phyloP scores from a whole-genome alignment of 306 rosid species.

The Senna siamea region DNA sequence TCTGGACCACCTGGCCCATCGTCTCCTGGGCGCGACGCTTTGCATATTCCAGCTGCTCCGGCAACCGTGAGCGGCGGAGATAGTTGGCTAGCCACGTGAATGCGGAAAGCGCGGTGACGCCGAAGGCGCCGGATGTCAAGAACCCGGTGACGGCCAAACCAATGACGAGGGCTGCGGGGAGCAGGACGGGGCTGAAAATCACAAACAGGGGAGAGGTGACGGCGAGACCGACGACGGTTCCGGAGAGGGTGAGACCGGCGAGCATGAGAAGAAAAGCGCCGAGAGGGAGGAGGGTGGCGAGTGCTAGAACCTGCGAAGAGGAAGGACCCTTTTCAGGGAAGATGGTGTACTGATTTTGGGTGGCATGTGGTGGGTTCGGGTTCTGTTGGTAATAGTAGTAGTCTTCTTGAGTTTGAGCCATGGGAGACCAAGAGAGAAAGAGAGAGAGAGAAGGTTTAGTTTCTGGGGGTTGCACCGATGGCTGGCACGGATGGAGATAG shows the following conservation, averaged over 20 bases:
- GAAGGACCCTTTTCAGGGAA: constrained; percentile 35
- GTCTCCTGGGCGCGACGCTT: constrained; percentile 37
- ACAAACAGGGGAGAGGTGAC: constrained; percentile 55
- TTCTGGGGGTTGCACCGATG: background rate
- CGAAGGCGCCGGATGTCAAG: constrained; percentile 62
- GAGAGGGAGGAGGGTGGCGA: constrained; percentile 52
- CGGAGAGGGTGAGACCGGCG: constrained; percentile 48
- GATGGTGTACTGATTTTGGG: constrained; percentile 6
- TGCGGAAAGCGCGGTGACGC: constrained; percentile 60
- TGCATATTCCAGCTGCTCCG: constrained; percentile 41
- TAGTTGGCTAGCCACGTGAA: constrained; percentile 57
- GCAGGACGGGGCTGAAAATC: constrained; percentile 60
- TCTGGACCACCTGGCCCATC: constrained; percentile 30
- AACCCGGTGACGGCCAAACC: constrained; percentile 52
- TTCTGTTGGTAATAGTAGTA: constrained; percentile 26
- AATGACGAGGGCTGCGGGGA: constrained; percentile 53
- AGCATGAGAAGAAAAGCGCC: constrained; percentile 57
- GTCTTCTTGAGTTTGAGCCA: constrained; percentile 44
- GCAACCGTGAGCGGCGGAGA: constrained; percentile 36
- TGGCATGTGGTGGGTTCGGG: constrained; percentile 14
- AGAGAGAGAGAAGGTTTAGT: too few species aligned
- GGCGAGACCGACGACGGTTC: constrained; percentile 51
- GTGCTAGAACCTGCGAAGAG: constrained; percentile 41
- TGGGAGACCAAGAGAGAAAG: constrained; percentile 2
- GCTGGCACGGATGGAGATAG: background rate